phyloP scores from a whole-genome alignment of 2,329 filamentous ascomycete genomes.

The Lecanoromycetidae sp. region DNA sequence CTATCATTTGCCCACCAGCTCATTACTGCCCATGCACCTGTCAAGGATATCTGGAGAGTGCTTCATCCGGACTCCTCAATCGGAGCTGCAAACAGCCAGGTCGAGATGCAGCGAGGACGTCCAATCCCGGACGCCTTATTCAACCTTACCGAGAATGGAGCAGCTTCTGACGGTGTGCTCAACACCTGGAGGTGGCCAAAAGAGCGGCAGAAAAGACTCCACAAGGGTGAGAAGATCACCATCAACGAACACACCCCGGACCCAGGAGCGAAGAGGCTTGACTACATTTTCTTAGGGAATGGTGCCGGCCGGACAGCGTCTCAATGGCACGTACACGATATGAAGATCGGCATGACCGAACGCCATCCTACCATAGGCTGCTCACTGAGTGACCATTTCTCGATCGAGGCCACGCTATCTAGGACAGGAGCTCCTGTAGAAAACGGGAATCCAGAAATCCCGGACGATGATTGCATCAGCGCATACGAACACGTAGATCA shows the following conservation, averaged over 20 bases:
- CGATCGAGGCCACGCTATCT: constrained; percentile 59
- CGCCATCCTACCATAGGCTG: constrained; percentile 71
- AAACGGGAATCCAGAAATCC: constrained; percentile 3
- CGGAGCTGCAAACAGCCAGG: constrained; percentile 55
- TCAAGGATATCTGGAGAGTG: constrained; percentile 73
- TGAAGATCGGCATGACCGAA: constrained; percentile 65
- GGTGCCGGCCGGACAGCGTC: constrained; percentile 27
- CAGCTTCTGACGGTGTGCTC: constrained; percentile 70
- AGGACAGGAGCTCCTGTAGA: not conserved
- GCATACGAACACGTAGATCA: constrained; percentile 1
- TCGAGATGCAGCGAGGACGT: constrained; percentile 53
- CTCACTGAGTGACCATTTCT: constrained; percentile 90
- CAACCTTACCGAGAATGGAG: constrained; percentile 70
- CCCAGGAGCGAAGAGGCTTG: constrained; percentile 68
- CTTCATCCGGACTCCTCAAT: constrained; percentile 74
- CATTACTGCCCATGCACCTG: constrained; percentile 63
- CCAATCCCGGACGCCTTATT: constrained; percentile 63
- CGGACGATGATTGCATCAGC: constrained; percentile 2
- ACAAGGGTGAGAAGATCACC: constrained; percentile 49
- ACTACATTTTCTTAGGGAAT: constrained; percentile 80
- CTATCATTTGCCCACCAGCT: constrained; percentile 71
- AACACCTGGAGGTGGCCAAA: constrained; percentile 93
- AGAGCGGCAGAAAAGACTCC: constrained; percentile 53
- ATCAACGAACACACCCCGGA: constrained; percentile 58
- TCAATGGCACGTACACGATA: constrained; percentile 58